phyloP scores from a whole-genome alignment of 352 stramenopile species.

The Peronospora destructor region DNA sequence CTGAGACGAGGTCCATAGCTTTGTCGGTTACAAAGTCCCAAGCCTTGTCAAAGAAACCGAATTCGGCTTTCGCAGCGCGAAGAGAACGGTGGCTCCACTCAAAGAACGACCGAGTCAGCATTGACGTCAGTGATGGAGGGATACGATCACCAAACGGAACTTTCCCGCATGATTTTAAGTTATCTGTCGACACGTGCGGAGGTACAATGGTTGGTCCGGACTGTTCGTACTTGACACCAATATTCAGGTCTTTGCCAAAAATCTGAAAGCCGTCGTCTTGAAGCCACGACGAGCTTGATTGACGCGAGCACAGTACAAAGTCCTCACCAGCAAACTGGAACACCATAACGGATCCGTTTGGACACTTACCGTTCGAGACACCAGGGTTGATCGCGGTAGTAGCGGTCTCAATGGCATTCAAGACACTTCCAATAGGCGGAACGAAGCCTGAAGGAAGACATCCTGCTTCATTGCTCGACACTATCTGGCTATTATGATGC shows the following conservation, averaged over 20 bases:
- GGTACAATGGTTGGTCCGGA: slow-evolving; percentile 18
- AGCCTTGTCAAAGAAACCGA: slow-evolving; percentile 10
- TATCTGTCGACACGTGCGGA: slow-evolving; percentile 10
- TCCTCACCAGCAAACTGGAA: slow-evolving; percentile 37
- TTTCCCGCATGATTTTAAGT: slow-evolving; percentile 18
- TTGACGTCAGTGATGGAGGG: slow-evolving; percentile 17
- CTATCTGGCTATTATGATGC: slow-evolving; percentile 1
- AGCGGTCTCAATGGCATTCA: slow-evolving; percentile 24
- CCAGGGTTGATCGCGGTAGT: slow-evolving; percentile 10
- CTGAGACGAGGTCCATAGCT: slow-evolving; percentile 21
- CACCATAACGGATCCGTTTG: slow-evolving; percentile 18
- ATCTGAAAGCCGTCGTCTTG: slow-evolving; percentile 33
- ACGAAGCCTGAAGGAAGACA: slow-evolving; percentile 25
- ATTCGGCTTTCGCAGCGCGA: slow-evolving; percentile 12
- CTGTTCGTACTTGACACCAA: slow-evolving; percentile 32
- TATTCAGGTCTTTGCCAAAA: slow-evolving; percentile 35
- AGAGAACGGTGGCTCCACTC: slow-evolving; percentile 24
- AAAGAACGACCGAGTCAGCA: slow-evolving; percentile 20
- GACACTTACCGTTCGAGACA: slow-evolving; percentile 11
- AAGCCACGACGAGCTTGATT: slow-evolving; percentile 14
- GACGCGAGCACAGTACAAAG: slow-evolving; percentile 35
- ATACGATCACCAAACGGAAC: slow-evolving; percentile 19
- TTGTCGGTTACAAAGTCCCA: slow-evolving; percentile 11
- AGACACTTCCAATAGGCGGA: slow-evolving; percentile 26
- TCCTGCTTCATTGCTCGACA: slow-evolving; percentile 1